These are phyloP conservation scores for Xerocomellus chrysenteron DNA, from an alignment of 768 basidiomycete species.

Conservation along the genomic window DNA sequence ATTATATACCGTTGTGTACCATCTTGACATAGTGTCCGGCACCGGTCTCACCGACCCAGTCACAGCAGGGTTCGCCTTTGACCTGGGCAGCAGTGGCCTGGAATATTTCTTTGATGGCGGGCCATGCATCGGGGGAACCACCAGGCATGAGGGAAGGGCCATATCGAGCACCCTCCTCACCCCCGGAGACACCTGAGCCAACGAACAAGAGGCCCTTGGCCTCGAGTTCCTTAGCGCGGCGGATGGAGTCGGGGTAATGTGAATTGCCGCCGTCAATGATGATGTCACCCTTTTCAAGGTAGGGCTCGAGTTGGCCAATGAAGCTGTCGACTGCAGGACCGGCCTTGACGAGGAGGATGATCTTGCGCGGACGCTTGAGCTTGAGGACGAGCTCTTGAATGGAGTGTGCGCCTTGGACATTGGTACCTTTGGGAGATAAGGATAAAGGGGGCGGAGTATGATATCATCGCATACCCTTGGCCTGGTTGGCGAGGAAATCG, in stretches of 20 bases:
- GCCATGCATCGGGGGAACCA: constrained; percentile 93
- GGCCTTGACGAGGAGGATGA: constrained; percentile 98
- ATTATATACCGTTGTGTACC: constrained; percentile 86
- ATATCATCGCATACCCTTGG: constrained; percentile 73
- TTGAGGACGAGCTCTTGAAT: constrained; percentile 88
- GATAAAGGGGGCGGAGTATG: constrained; percentile 27
- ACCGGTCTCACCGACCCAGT: constrained; percentile 98
- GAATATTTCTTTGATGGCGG: constrained; percentile 96
- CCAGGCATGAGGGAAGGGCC: constrained; percentile 99
- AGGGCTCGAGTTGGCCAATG: constrained; percentile 83
- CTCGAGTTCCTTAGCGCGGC: constrained; percentile 91
- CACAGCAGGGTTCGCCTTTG: constrained; percentile 95
- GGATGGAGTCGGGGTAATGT: constrained; percentile 97
- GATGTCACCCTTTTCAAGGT: constrained; percentile 95
- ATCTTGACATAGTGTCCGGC: constrained; percentile 99
- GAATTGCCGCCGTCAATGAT: constrained; percentile 99
- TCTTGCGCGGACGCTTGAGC: constrained; percentile 94
- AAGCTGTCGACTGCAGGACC: constrained; percentile 95
- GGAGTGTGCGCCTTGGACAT: constrained; percentile 92
- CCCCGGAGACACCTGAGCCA: constrained; percentile 98
- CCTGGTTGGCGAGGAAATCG: constrained; percentile 92
- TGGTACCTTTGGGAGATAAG: constrained; percentile 65
- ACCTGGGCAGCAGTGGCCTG: constrained; percentile 96
- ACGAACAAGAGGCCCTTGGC: constrained; percentile 94
- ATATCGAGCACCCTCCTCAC: constrained; percentile 96